Evolutionary conservation across 805 yeast genomes (phyloP), one percentile per base, ranked within the genome.

Genomic region (Geotrichum ghanense): DNA sequence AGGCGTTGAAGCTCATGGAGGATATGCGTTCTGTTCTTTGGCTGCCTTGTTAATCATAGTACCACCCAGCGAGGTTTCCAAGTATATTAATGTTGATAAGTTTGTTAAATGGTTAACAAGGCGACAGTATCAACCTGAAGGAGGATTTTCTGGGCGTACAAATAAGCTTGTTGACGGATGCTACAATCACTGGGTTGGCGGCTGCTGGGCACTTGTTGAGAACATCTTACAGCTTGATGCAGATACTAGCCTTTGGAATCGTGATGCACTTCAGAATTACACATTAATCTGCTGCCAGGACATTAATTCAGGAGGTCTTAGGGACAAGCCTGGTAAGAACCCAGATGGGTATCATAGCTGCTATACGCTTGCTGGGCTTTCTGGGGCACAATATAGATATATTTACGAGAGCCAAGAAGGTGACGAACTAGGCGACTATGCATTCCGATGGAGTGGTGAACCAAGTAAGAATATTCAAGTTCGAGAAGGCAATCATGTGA

Each of bases 131-230:
- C 64, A 64, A 17, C 61, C 77, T n/a, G 96, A 87, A 58, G 94
- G 90, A 10, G 97, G 97, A 0, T 73, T 90, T 42, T 73, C 79
- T 10, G 99, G 99, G 0, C 74, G 99, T 46, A 77, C 95, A 0
- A 90, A 90, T 61, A 92, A 92, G 60, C 71, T 92, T 25, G 97
- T 92, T 1, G 98, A 92, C 61, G 96, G 95, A 0, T 92, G 98
- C 63, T 92, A 92, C 61, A 78, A 90, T 58, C 90, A 83, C 62
- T 92, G 98, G 98, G 82, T 88, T 1, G 97, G 97, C 1, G 94
- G 87, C 0, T 61, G 81, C 34, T 69, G 73, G 51, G 78, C 85
- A 0, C 62, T 86, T 27, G 49, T 87, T 3, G 92, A 84, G 49
- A 67, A 74, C 0, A 66, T 81, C 0, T 27, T 68, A 1, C 66